Evolutionary conservation across 176 grass and related monocot genomes (phyloP).

Genomic region (Oryza glaberrima): DNA sequence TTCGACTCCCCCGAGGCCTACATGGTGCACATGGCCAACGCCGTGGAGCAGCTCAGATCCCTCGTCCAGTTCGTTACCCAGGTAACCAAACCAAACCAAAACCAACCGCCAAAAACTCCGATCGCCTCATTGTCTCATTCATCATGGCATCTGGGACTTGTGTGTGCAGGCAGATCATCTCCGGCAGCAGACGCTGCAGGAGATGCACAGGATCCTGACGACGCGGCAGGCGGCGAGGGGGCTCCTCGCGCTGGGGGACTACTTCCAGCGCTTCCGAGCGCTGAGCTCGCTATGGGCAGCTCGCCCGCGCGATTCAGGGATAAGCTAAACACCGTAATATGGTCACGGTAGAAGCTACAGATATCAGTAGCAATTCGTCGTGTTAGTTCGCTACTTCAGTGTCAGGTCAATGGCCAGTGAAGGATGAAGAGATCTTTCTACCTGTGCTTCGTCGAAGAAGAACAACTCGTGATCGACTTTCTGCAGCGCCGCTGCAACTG

Average conservation of each 20-base stretch:
- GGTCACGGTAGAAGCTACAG: background rate
- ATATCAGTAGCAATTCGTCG: constrained; percentile 35
- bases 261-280: constrained; percentile 81
- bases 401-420: background rate
- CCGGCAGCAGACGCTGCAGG: constrained; percentile 60
- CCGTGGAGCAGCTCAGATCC: constrained; percentile 63
- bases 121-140: background rate
- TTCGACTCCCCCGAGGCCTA: constrained; percentile 52
- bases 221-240: constrained; percentile 78
- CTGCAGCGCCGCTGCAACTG: background rate
- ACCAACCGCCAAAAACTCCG: no score
- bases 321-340: constrained; percentile 33
- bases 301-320: constrained; percentile 58
- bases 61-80: constrained; percentile 73
- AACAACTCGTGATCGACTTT: background rate
- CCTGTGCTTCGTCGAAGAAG: constrained; percentile 1
- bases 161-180: constrained; percentile 77
- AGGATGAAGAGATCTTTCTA: constrained; percentile 39
- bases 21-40: constrained; percentile 67
- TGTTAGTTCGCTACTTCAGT: constrained; percentile 40
- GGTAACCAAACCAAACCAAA: constrained; percentile 42
- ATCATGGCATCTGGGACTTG: background rate
- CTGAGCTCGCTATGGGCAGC: constrained; percentile 80
- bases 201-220: constrained; percentile 82
- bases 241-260: constrained; percentile 79